Conservation (phyloP, 805 yeast genomes). For the Hagleromyces aurorensis region DNA sequence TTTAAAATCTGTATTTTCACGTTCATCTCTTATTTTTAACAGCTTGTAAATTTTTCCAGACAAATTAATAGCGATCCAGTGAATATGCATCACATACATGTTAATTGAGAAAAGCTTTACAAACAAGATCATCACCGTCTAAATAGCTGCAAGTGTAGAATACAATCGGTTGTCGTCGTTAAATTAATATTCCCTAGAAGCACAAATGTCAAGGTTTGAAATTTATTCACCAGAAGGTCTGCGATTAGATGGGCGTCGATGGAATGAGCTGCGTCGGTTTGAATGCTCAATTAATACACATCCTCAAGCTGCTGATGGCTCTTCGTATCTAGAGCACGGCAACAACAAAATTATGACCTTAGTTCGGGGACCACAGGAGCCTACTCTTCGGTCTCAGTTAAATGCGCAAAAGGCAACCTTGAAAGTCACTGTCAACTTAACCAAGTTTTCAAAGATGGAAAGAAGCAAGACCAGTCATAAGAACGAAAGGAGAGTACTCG, state of each 20-base stretch:
- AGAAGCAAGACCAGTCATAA: constrained; percentile 56
- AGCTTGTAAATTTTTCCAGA: too few relatives aligned
- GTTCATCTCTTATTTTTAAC: too few relatives aligned
- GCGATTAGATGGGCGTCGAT: constrained; percentile 86
- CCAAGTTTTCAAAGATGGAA: constrained; percentile 74
- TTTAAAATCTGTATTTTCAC: too few relatives aligned
- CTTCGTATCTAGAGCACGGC: constrained; percentile 87
- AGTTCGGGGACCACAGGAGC: constrained; percentile 88
- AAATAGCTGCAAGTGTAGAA: too few relatives aligned
- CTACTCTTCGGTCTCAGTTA: constrained; percentile 45
- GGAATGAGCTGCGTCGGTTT: constrained; percentile 85
- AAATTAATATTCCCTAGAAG: too few relatives aligned
- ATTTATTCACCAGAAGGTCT: constrained; percentile 93
- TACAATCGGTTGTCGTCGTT: too few relatives aligned
- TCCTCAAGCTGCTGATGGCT: constrained; percentile 83
- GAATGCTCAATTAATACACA: constrained; percentile 81
- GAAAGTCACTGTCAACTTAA: constrained; percentile 57
- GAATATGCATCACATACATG: too few relatives aligned
- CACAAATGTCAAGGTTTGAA: constrained; percentile 68
- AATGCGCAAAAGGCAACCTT: constrained; percentile 48
- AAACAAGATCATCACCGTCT: too few relatives aligned
- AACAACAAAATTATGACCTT: constrained; percentile 80
- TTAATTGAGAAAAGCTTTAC: too few relatives aligned
- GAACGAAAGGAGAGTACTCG: constrained; percentile 63
- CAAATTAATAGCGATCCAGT: too few relatives aligned